These are phyloP conservation scores for Mortierella sp. DNA, from an alignment of 371 early-diverging fungal genomes.

Conservation along the genomic window DNA sequence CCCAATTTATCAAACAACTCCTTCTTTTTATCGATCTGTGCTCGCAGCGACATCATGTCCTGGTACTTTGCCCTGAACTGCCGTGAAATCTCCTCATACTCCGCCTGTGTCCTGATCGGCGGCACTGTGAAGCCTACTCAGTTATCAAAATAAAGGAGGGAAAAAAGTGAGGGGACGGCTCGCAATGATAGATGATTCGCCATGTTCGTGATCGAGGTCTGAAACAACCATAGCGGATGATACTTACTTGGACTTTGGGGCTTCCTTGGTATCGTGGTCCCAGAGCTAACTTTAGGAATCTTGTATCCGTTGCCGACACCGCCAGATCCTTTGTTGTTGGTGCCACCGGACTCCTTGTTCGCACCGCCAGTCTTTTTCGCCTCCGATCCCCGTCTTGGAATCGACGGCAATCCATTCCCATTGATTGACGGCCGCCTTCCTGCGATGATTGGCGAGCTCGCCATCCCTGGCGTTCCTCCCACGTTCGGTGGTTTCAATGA, in stretches of 20 bases:
- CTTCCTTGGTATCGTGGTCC: constrained; percentile 31
- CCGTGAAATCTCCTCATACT: constrained; percentile 36
- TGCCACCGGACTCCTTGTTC: constrained; percentile 34
- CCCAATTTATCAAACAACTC: constrained; percentile 35
- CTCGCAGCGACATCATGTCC: constrained; percentile 33
- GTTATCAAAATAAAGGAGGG: neutral
- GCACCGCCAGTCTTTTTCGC: constrained; percentile 28
- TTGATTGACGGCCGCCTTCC: constrained; percentile 42
- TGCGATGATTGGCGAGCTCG: constrained; percentile 27
- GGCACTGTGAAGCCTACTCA: constrained; percentile 33
- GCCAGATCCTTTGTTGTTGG: constrained; percentile 28
- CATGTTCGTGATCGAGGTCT: neutral
- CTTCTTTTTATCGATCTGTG: constrained; percentile 40
- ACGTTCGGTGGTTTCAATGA: constrained; percentile 17
- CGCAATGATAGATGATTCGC: neutral
- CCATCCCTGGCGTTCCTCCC: constrained; percentile 26
- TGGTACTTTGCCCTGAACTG: constrained; percentile 43
- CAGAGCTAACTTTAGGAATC: constrained; percentile 51
- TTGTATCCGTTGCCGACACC: constrained; percentile 52
- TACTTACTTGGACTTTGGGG: constrained; percentile 47
- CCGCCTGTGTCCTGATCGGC: constrained; percentile 46
- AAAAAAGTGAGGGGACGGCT: neutral
- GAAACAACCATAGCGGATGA: neutral
- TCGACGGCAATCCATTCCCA: constrained; percentile 18
- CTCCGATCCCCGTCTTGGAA: constrained; percentile 27